phyloP scores from a whole-genome alignment of 1,284 basidiomycete species.

The Leccinum ponderosum region DNA sequence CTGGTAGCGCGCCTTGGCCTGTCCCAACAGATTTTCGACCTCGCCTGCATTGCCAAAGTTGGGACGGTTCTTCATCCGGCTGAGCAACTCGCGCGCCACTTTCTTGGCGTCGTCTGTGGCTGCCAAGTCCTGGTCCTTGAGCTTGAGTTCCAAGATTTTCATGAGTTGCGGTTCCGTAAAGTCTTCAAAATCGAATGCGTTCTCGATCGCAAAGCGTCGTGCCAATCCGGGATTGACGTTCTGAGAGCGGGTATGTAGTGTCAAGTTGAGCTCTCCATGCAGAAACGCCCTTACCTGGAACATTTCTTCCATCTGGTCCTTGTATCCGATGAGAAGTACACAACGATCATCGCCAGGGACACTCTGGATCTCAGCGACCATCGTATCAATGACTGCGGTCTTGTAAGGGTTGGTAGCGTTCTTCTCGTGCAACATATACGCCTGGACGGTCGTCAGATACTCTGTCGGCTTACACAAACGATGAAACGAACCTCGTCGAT shows the following conservation, averaged over 20 bases:
- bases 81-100: conserved; percentile 54
- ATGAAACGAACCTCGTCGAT: conserved; percentile 58
- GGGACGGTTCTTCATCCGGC: conserved; percentile 51
- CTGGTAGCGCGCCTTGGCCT: conserved; percentile 54
- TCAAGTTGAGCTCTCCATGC: conserved; percentile 1
- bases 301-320: conserved; percentile 65
- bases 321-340: conserved; percentile 64
- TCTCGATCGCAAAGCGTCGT: conserved; percentile 64
- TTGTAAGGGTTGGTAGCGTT: conserved; percentile 50
- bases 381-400: conserved; percentile 68
- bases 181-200: conserved; percentile 68
- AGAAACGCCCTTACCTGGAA: conserved; percentile 51
- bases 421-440: conserved; percentile 63
- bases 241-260: conserved; percentile 31
- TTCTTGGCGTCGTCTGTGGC: conserved; percentile 57
- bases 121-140: conserved; percentile 53
- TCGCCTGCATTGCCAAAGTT: conserved; percentile 71
- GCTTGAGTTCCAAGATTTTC: conserved; percentile 53
- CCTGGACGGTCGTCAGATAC: conserved; percentile 37
- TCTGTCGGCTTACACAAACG: neutral
- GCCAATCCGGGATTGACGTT: conserved; percentile 68
- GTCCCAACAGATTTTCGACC: conserved; percentile 60
- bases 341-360: conserved; percentile 68
- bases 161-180: conserved; percentile 54
- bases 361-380: conserved; percentile 70